These are phyloP conservation scores for Acidomyces sp. DNA, from an alignment of 495 filamentous ascomycete species.

Conservation along the genomic window DNA sequence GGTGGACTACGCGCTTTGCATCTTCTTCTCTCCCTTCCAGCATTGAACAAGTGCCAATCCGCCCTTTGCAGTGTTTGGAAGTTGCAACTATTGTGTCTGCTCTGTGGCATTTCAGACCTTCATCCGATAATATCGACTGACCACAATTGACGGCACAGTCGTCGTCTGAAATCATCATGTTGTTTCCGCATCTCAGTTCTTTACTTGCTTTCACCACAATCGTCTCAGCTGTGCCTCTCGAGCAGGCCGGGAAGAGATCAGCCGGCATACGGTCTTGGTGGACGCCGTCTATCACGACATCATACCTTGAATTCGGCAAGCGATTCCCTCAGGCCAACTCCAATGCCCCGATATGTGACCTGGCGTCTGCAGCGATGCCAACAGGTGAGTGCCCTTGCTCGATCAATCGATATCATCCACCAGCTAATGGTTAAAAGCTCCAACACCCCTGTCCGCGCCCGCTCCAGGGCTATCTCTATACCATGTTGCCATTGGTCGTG, in stretches of 20 bases:
- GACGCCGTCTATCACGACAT: constrained; percentile 2
- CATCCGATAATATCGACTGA: constrained; percentile 2
- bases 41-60: no score
- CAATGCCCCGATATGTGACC: constrained; percentile 8
- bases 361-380: constrained; percentile 8
- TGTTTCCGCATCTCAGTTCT: constrained; percentile 8
- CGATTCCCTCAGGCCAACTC: constrained; percentile 1
- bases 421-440: constrained; percentile 19
- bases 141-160: neutral
- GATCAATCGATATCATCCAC: constrained; percentile 1
- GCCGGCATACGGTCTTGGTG: constrained; percentile 6
- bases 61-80: neutral
- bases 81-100: neutral
- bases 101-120: neutral
- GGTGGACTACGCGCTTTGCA: neutral
- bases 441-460: constrained; percentile 41
- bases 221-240: constrained; percentile 6
- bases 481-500: constrained; percentile 76
- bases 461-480: constrained; percentile 44
- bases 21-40: neutral
- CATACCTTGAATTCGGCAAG: constrained; percentile 12
- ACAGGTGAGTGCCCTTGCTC: constrained; percentile 4
- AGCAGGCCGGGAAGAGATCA: constrained; percentile 8
- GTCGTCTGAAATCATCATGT: constrained; percentile 6
- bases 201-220: constrained; percentile 10